These are phyloP conservation scores for Sinapis alba DNA, from an alignment of 441 rosid species.

Conservation along the genomic window DNA sequence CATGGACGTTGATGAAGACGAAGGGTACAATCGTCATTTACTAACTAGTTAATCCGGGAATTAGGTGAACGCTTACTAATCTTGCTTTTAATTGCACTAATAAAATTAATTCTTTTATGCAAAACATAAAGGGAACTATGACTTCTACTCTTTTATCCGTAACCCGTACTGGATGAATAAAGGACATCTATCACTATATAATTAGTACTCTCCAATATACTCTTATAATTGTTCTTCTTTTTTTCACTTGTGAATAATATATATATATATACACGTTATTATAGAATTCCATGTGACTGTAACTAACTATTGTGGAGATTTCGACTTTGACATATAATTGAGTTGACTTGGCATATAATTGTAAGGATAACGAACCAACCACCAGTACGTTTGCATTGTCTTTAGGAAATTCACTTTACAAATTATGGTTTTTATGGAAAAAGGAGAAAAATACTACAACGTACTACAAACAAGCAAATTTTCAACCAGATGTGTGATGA, in stretches of 20 bases:
- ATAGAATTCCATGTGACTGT: neutral
- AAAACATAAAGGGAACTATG: neutral
- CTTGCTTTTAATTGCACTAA: conserved; percentile 23
- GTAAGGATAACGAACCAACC: conserved; percentile 6
- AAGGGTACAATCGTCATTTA: conserved; percentile 27
- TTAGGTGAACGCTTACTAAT: conserved; percentile 21
- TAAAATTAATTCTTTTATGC: neutral
- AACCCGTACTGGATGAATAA: conserved; percentile 16
- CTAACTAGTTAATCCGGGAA: neutral
- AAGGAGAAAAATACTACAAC: neutral
- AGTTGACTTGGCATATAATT: conserved; percentile 9
- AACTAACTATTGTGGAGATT: neutral
- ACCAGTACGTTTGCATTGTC: conserved; percentile 1
- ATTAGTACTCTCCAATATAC: conserved; percentile 8
- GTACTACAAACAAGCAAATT: neutral
- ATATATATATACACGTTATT: neutral
- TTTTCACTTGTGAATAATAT: neutral
- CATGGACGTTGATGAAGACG: conserved; percentile 16
- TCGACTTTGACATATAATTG: neutral
- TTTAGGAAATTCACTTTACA: neutral
- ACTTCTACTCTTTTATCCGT: conserved; percentile 10
- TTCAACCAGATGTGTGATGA: neutral
- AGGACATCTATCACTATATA: conserved; percentile 5
- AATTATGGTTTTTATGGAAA: neutral
- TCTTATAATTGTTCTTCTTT: neutral